A percentile compares a stretch with the other conserved stretches of the same genome.
These are phyloP conservation scores for Vaccinium corymbosum DNA, from an alignment of 148 eudicot genomes.

Conservation along the genomic window DNA sequence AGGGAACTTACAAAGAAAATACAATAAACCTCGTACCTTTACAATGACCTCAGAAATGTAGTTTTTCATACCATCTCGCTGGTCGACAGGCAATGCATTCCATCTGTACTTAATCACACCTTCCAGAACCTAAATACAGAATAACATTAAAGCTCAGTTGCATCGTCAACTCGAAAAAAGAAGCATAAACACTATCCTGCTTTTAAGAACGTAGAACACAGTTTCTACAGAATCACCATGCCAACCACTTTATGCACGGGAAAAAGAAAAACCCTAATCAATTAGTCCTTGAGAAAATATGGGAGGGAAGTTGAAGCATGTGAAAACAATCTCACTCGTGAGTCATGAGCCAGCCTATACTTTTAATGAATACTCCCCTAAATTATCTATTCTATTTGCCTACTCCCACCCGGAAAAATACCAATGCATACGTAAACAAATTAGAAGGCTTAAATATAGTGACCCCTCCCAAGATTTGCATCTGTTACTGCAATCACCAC, in stretches of 20 bases:
- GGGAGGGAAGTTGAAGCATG: not conserved
- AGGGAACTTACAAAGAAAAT: not conserved
- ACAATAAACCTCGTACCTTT: constrained; percentile 42
- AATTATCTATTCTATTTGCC: not conserved
- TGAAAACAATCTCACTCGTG: not conserved
- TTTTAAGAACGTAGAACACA: not conserved
- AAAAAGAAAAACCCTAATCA: not conserved
- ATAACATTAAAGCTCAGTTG: not conserved
- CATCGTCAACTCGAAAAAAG: not conserved
- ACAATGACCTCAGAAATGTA: constrained; percentile 95
- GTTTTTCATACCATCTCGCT: constrained; percentile 97
- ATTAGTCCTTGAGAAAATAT: not conserved
- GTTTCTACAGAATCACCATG: not conserved
- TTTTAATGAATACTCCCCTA: not conserved
- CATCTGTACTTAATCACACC: constrained; percentile 97
- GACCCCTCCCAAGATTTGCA: not conserved
- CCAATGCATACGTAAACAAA: not conserved
- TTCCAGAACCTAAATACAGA: constrained; percentile 64
- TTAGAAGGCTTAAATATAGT: not conserved
- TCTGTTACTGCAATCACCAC: not conserved
- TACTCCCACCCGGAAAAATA: not conserved
- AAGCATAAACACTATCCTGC: not conserved
- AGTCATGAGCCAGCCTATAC: not conserved
- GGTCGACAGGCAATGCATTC: constrained; percentile 94
- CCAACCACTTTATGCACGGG: not conserved